Conservation (phyloP, 1,139 yeast species). For the Taphrina wiesneri region DNA sequence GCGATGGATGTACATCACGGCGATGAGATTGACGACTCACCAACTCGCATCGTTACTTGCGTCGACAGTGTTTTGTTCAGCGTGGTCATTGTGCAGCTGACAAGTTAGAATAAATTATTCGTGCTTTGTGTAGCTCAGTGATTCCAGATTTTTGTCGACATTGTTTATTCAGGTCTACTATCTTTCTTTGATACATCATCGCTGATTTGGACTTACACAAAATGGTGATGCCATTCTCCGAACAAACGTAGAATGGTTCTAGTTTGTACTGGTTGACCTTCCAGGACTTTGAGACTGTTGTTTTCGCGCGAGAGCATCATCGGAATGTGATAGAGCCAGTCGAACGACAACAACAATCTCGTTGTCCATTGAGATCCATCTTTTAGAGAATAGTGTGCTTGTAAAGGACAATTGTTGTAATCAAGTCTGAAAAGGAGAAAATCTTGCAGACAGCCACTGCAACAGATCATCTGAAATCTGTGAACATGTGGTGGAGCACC, state of each 20-base stretch:
- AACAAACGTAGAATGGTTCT: too few species aligned
- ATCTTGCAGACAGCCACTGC: not conserved
- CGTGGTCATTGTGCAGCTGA: not conserved
- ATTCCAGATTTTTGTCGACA: slow-evolving; percentile 20
- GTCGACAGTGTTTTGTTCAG: too few species aligned
- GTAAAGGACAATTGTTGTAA: too few species aligned
- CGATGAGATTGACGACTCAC: not conserved
- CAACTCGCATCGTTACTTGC: not conserved
- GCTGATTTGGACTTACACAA: not conserved
- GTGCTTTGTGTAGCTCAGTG: slow-evolving; percentile 12
- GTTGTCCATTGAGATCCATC: too few species aligned
- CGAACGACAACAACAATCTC: too few species aligned
- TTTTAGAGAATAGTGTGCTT: too few species aligned
- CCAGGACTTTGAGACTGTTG: not conserved
- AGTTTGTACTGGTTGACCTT: not conserved
- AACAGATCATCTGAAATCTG: too few species aligned
- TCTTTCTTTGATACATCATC: slow-evolving; percentile 18
- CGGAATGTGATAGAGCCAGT: too few species aligned
- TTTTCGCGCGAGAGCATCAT: too few species aligned
- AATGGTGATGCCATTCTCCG: not conserved
- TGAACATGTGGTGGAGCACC: too few species aligned
- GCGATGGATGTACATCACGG: slow-evolving; percentile 28
- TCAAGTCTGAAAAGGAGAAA: not conserved
- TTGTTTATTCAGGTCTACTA: slow-evolving; percentile 20
- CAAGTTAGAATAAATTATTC: not conserved